Conservation (phyloP, 1,139 yeast genomes). For the Suhomyces kunorum region DNA sequence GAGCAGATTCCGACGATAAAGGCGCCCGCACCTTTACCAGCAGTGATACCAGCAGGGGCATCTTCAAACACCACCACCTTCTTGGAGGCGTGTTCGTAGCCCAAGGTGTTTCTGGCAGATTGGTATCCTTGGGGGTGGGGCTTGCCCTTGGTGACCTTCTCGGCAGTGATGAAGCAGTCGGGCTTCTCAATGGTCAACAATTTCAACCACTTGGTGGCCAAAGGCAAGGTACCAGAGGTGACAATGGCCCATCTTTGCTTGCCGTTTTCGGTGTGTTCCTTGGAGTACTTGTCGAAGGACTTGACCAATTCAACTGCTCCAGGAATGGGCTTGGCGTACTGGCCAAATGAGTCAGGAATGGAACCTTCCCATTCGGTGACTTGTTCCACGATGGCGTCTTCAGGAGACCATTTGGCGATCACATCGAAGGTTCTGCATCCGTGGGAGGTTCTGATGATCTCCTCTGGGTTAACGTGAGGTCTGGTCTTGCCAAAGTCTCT, state of each 20-base stretch:
- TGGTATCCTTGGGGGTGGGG: slow-evolving; percentile 85
- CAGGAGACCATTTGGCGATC: slow-evolving; percentile 72
- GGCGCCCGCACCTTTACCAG: slow-evolving; percentile 86
- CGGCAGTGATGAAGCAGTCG: slow-evolving; percentile 76
- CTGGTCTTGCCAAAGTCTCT: slow-evolving; percentile 66
- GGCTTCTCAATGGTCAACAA: slow-evolving; percentile 65
- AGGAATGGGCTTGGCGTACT: slow-evolving; percentile 69
- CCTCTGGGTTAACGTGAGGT: slow-evolving; percentile 70
- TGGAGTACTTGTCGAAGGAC: slow-evolving; percentile 48
- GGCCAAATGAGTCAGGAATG: slow-evolving; percentile 72
- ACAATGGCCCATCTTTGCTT: slow-evolving; percentile 76
- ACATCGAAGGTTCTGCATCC: slow-evolving; percentile 85
- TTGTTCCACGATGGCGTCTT: slow-evolving; percentile 65
- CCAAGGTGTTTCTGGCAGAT: slow-evolving; percentile 60
- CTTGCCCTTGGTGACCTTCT: slow-evolving; percentile 73
- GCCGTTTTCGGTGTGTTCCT: slow-evolving; percentile 42
- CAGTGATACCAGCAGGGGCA: slow-evolving; percentile 84
- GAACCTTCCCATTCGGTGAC: slow-evolving; percentile 69
- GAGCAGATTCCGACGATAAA: slow-evolving; percentile 81
- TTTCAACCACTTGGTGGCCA: slow-evolving; percentile 79
- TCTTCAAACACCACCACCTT: slow-evolving; percentile 78
- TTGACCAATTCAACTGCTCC: slow-evolving; percentile 70
- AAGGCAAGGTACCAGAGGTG: slow-evolving; percentile 75
- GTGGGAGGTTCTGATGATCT: slow-evolving; percentile 72
- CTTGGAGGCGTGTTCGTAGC: slow-evolving; percentile 46